Evolutionary conservation across 176 grass and related monocot species (phyloP).

Genomic region (Metroxylon sagu): DNA sequence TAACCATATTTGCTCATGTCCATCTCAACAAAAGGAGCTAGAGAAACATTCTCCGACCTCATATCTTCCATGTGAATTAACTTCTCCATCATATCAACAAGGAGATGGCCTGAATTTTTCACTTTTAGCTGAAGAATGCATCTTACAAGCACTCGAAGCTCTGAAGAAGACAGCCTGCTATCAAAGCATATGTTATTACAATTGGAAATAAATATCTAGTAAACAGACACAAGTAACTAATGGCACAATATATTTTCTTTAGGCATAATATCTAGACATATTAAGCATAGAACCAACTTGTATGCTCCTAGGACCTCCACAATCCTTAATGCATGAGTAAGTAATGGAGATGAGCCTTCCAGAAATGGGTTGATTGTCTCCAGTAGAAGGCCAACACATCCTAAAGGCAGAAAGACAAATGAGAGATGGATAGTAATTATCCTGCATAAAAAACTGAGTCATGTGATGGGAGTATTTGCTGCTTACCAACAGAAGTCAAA

Average conservation of each 20-base stretch:
- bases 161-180: conserved; percentile 79
- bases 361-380: conserved; percentile 91
- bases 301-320: conserved; percentile 94
- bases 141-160: conserved; percentile 76
- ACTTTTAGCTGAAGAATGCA: conserved; percentile 90
- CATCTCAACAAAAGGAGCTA: conserved; percentile 95
- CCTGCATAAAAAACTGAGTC: neutral
- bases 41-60: conserved; percentile 64
- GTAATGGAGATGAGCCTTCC: conserved; percentile 81
- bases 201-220: neutral
- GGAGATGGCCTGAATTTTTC: conserved; percentile 73
- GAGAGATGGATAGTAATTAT: conserved; percentile 3
- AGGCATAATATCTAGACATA: neutral
- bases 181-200: conserved; percentile 23
- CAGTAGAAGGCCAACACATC: conserved; percentile 88
- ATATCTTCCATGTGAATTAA: conserved; percentile 87
- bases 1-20: conserved; percentile 94
- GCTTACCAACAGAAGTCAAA: conserved; percentile 93
- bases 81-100: conserved; percentile 95
- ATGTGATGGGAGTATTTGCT: conserved; percentile 5
- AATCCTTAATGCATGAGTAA: conserved; percentile 87
- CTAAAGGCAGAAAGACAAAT: conserved; percentile 38
- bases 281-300: conserved; percentile 39
- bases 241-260: too few species aligned
- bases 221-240: neutral